Conservation (phyloP, 345 rosid genomes). For the Dipteronia dyeriana region DNA sequence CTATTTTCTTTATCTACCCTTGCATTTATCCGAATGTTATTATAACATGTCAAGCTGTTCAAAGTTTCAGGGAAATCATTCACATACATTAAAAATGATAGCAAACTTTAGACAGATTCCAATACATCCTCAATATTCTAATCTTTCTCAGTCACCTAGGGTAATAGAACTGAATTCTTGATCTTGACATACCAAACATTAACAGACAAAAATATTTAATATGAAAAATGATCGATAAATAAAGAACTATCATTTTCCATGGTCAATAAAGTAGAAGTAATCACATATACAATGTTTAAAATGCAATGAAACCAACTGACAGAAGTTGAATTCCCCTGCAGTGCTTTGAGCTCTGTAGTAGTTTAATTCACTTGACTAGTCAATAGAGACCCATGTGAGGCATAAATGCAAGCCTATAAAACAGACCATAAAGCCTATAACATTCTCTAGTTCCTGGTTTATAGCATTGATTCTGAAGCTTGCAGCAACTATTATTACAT, state of each 20-base stretch:
- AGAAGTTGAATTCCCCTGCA: neutral
- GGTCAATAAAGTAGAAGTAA: no score
- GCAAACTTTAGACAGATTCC: neutral
- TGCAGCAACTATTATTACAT: neutral
- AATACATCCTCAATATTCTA: neutral
- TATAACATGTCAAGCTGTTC: neutral
- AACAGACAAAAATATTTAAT: neutral
- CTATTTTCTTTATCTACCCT: neutral
- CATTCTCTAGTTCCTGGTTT: neutral
- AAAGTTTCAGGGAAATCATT: neutral
- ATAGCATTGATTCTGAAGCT: neutral
- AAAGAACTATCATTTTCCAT: neutral
- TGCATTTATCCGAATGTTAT: neutral
- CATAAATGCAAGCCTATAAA: neutral
- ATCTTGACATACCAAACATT: neutral
- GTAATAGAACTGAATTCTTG: neutral
- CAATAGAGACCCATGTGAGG: neutral
- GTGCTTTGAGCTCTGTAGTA: neutral
- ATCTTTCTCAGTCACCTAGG: neutral
- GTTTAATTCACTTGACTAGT: neutral
- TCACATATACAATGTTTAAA: no score
- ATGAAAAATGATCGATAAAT: neutral
- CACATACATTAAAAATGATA: neutral
- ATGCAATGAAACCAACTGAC: no score
- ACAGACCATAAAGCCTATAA: neutral